A percentile compares a stretch with the other conserved stretches of the same genome.
These are phyloP conservation scores for Saturnispora kantuleensis DNA, from an alignment of 805 yeast genomes.

Conservation along the genomic window DNA sequence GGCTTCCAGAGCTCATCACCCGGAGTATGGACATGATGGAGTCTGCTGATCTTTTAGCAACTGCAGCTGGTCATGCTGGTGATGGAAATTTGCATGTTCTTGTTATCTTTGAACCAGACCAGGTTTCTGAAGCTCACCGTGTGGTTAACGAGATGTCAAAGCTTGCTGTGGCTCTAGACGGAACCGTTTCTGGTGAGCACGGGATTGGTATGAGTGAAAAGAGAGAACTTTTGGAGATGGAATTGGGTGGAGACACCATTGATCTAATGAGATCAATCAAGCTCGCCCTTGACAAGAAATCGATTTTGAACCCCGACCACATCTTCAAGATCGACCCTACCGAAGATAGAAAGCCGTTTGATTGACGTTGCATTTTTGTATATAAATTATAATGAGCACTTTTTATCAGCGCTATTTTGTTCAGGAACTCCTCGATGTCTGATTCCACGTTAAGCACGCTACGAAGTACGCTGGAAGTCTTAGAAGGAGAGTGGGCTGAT, in stretches of 20 bases:
- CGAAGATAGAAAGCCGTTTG: slow-evolving; percentile 20
- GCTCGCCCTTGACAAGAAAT: slow-evolving; percentile 61
- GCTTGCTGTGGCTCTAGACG: slow-evolving; percentile 60
- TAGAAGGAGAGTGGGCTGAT: slow-evolving; percentile 26
- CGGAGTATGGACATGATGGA: slow-evolving; percentile 53
- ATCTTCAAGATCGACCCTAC: slow-evolving; percentile 61
- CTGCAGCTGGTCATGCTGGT: slow-evolving; percentile 73
- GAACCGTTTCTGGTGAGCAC: slow-evolving; percentile 83
- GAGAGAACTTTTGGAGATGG: slow-evolving; percentile 47
- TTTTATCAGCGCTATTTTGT: neutral
- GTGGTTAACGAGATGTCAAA: slow-evolving; percentile 54
- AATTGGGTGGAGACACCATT: slow-evolving; percentile 59
- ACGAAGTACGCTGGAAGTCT: slow-evolving; percentile 6
- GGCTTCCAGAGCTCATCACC: slow-evolving; percentile 50
- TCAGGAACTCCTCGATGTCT: neutral
- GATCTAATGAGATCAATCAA: slow-evolving; percentile 67
- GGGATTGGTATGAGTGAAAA: slow-evolving; percentile 74
- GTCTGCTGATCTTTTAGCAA: slow-evolving; percentile 40
- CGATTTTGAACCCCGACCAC: slow-evolving; percentile 72
- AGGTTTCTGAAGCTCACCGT: slow-evolving; percentile 34
- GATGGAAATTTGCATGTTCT: slow-evolving; percentile 76
- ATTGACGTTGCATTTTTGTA: neutral
- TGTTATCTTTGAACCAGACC: slow-evolving; percentile 46
- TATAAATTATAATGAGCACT: neutral
- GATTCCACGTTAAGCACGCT: slow-evolving; percentile 4